Conservation (phyloP, 2,329 filamentous ascomycete genomes). For the Fusarium sp. region DNA sequence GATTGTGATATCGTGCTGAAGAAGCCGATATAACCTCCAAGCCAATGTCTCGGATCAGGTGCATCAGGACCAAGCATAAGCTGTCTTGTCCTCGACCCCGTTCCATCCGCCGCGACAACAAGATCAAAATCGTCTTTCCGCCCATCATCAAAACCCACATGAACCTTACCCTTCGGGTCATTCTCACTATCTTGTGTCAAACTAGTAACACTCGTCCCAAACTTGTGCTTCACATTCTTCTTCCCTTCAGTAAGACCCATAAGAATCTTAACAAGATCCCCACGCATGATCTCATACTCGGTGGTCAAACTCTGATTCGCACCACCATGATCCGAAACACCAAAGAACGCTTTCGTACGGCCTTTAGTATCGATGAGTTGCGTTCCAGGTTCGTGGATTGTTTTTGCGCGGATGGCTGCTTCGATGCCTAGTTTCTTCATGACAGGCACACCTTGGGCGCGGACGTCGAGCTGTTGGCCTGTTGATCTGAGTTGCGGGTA, state of each 20-base stretch:
- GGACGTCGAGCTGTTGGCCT: slow-evolving; percentile 20
- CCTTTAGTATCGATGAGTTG: slow-evolving; percentile 7
- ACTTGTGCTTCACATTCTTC: slow-evolving; percentile 12
- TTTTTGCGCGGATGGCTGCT: slow-evolving; percentile 4
- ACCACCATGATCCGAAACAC: neutral
- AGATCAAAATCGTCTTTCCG: slow-evolving; percentile 12
- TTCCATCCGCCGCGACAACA: slow-evolving; percentile 21
- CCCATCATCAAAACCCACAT: slow-evolving; percentile 2
- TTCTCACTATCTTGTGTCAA: slow-evolving; percentile 6
- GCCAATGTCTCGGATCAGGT: slow-evolving; percentile 19
- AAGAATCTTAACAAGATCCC: slow-evolving; percentile 6
- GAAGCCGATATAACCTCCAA: slow-evolving; percentile 33
- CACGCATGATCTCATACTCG: slow-evolving; percentile 12
- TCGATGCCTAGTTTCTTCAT: slow-evolving; percentile 34
- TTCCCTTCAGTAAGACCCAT: slow-evolving; percentile 4
- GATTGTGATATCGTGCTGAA: neutral
- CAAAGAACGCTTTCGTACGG: neutral
- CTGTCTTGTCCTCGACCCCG: slow-evolving; percentile 9
- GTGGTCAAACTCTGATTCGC: slow-evolving; percentile 5
- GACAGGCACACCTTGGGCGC: slow-evolving; percentile 1
- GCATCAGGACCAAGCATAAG: slow-evolving; percentile 28
- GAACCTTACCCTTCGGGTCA: slow-evolving; percentile 9
- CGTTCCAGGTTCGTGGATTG: neutral
- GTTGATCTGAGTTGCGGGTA: neutral
- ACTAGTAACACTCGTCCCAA: slow-evolving; percentile 1